Evolutionary conservation across 148 eudicot genomes (phyloP).

Genomic region (Cornus suecica): DNA sequence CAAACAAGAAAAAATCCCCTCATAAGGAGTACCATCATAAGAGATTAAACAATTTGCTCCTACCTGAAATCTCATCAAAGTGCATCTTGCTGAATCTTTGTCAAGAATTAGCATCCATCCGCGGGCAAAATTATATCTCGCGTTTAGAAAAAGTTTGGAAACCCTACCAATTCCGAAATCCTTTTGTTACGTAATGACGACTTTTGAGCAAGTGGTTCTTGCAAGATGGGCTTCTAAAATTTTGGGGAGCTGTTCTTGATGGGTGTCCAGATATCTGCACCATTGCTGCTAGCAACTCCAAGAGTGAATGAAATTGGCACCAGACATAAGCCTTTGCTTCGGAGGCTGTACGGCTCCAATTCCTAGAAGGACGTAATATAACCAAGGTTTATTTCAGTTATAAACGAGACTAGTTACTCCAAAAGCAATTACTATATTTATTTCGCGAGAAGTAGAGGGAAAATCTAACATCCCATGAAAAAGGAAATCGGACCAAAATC

Average conservation of each 20-base stretch:
- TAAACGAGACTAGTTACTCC: not conserved
- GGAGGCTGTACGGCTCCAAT: constrained; percentile 44
- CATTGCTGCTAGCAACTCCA: constrained; percentile 73
- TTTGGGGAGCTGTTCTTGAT: constrained; percentile 41
- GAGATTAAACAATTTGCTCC: not conserved
- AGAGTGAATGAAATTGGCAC: constrained; percentile 66
- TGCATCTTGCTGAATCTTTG: not conserved
- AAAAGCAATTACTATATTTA: not conserved
- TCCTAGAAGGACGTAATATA: constrained; percentile 25
- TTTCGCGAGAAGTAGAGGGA: not conserved
- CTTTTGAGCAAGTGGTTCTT: not conserved
- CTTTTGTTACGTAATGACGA: not conserved
- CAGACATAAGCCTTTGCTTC: constrained; percentile 76
- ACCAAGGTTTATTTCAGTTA: constrained; percentile 7
- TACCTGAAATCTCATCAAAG: not conserved
- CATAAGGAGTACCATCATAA: not conserved
- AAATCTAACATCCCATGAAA: not conserved
- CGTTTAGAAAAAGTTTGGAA: not conserved
- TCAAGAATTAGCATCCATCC: not conserved
- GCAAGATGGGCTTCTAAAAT: constrained; percentile 18
- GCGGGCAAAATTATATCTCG: not conserved
- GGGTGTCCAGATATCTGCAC: constrained; percentile 95
- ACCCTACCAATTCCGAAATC: not conserved
- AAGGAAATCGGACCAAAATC: not conserved
- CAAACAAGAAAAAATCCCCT: too few relatives aligned